Base-by-base conservation (phyloP, 768 basidiomycete genomes). In the Boletus edulis region DNA sequence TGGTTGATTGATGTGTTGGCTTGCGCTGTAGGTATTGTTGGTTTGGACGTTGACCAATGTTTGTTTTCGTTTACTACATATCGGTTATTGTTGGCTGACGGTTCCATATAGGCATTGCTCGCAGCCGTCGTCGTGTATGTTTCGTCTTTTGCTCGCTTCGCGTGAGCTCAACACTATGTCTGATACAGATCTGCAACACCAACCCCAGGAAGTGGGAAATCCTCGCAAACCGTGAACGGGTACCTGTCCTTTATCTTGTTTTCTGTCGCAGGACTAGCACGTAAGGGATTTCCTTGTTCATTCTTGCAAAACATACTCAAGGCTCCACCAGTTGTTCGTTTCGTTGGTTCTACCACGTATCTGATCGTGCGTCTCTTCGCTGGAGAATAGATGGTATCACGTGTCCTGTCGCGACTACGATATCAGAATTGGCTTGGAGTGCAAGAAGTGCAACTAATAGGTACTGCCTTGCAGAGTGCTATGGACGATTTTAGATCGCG, bases 31-130 rank as follows among this genome's bases (percentile, higher is more conserved):
- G 79, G 91, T 96, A 9, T 70, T 98, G 61, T 75, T 98, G 56
- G 82, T 85, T 8, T 99, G 94, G 94, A 89, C 89, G 10, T 73
- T 98, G 66, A 85, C 86, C 44, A 97, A 97, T 72, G 87, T 89
- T 31, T 18, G 67, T 68, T 31, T 68, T 48, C 79, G 75, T 49
- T 56, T 22, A 48, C 47, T 46, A n/a, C 35, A 22, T 43, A 34
- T 8, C 5, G 4, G 17, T 14, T 34, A 43, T 43, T 20, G 57
- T 62, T 35, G 65, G 5, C 48, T 63, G 34, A 62, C 22, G 27
- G 31, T 54, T 53, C 18, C 24, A 40, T 34, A 7, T 53, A 87
- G 85, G 86, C 77, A 11, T 74, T 91, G 24, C 75, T 96, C 5
- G 91, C 82, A 2, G 90, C 91, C 39, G 79, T 78, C 34, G 85